These are phyloP conservation scores for Colletotrichum lentis DNA, from an alignment of 2,329 filamentous ascomycete genomes.

Conservation along the genomic window DNA sequence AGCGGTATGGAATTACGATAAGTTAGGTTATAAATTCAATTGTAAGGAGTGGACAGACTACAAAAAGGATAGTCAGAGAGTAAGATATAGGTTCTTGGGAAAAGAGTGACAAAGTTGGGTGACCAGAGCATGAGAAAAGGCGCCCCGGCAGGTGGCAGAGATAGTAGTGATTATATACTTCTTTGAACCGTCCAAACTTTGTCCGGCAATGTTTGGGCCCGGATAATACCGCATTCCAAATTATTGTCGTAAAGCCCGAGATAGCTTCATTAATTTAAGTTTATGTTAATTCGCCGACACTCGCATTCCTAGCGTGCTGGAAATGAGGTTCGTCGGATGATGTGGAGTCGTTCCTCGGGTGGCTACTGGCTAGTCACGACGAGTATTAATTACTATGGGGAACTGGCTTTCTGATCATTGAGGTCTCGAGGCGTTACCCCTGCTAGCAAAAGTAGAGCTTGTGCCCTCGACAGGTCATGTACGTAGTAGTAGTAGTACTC, in stretches of 20 bases:
- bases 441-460: background rate
- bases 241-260: background rate
- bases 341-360: constrained; percentile 1
- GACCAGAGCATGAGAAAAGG: no score
- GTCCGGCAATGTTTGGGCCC: background rate
- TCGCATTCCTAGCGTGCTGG: background rate
- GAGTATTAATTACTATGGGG: background rate
- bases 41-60: background rate
- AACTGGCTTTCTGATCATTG: background rate
- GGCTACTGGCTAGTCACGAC: constrained; percentile 14
- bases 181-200: background rate
- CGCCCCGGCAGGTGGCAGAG: no score
- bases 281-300: background rate
- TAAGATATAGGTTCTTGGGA: background rate
- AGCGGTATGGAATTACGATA: background rate
- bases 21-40: background rate
- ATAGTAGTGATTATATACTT: background rate
- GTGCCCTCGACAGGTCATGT: constrained; percentile 9
- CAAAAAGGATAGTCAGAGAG: background rate
- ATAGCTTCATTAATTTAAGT: constrained; percentile 23
- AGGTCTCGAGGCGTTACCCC: constrained; percentile 3
- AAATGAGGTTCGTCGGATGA: constrained; percentile 13
- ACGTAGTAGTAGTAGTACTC: no score
- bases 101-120: constrained; percentile 13
- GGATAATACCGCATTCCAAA: background rate